A percentile compares a stretch with the other conserved stretches of the same genome.
Evolutionary conservation across 2,329 filamentous ascomycete species (phyloP).

Genomic region (Cercospora berteroae): DNA sequence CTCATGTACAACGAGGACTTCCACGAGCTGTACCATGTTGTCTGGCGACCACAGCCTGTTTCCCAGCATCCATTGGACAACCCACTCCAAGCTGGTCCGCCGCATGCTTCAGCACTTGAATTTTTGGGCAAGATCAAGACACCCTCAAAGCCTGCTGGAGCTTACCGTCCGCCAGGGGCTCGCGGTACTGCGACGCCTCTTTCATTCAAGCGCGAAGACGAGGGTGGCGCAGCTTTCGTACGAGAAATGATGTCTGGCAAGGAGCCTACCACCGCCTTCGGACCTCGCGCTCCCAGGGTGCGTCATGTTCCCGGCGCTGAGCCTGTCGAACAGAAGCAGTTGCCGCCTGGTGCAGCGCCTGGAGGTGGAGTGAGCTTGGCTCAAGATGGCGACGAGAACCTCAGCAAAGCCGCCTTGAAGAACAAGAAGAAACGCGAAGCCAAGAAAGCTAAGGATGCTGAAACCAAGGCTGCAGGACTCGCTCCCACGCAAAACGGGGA

Average conservation of each 20-base stretch:
- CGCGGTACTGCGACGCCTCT: constrained; percentile 84
- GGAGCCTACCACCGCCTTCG: constrained; percentile 70
- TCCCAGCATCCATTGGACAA: constrained; percentile 63
- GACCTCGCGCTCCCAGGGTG: constrained; percentile 57
- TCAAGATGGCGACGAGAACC: constrained; percentile 65
- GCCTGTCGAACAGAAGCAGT: constrained; percentile 52
- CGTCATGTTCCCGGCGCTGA: constrained; percentile 87
- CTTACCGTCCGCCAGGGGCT: constrained; percentile 91
- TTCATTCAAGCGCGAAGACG: constrained; percentile 95
- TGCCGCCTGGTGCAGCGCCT: constrained; percentile 67
- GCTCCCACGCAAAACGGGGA: constrained; percentile 50
- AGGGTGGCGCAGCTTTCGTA: constrained; percentile 85
- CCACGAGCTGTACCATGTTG: constrained; percentile 83
- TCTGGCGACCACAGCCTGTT: constrained; percentile 75
- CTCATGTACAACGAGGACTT: constrained; percentile 97
- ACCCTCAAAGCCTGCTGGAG: constrained; percentile 93
- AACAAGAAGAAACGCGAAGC: constrained; percentile 98
- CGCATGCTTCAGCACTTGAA: constrained; percentile 77
- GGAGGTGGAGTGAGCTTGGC: constrained; percentile 66
- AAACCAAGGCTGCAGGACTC: constrained; percentile 56
- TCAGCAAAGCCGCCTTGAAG: constrained; percentile 84
- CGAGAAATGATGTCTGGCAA: constrained; percentile 67
- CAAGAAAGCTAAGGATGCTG: constrained; percentile 83
- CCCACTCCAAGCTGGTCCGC: constrained; percentile 67
- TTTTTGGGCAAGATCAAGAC: constrained; percentile 88